Evolutionary conservation across 495 filamentous ascomycete genomes (phyloP).

Genomic region (Penicillium canescens): DNA sequence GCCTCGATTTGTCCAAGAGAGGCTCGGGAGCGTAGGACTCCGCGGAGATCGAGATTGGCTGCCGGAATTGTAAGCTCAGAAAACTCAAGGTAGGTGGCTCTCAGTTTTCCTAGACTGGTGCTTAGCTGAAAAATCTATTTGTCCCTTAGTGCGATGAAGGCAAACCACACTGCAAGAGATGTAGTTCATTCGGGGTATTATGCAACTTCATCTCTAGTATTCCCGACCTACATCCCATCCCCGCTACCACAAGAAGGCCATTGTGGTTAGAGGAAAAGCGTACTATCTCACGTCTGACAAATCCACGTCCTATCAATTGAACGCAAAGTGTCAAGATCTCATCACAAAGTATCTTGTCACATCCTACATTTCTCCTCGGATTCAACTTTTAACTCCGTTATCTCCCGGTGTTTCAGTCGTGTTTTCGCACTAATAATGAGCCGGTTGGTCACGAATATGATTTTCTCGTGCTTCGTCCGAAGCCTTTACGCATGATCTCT

Average conservation of each 20-base stretch:
- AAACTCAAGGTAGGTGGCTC: slow-evolving; percentile 44
- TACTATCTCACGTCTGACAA: slow-evolving; percentile 32
- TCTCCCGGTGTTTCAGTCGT: too few species aligned
- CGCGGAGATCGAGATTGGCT: slow-evolving; percentile 41
- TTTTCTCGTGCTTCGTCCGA: too few species aligned
- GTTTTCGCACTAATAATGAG: too few species aligned
- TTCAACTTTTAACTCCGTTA: too few species aligned
- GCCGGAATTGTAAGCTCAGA: slow-evolving; percentile 51
- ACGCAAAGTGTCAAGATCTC: slow-evolving; percentile 38
- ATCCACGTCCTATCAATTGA: slow-evolving; percentile 32
- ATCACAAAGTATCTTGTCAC: slow-evolving; percentile 39
- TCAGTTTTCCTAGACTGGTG: slow-evolving; percentile 1
- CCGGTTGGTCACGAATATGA: too few species aligned
- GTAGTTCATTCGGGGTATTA: slow-evolving; percentile 40
- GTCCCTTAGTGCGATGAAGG: slow-evolving; percentile 43
- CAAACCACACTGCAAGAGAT: slow-evolving; percentile 46
- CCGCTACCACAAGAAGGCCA: slow-evolving; percentile 20
- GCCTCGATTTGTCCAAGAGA: slow-evolving; percentile 16
- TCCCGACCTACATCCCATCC: slow-evolving; percentile 39
- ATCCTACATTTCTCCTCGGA: too few species aligned
- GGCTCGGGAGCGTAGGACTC: slow-evolving; percentile 6
- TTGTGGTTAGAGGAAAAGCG: slow-evolving; percentile 13
- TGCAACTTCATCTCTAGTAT: slow-evolving; percentile 43
- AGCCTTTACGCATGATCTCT: too few species aligned
- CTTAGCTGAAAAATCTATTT: slow-evolving; percentile 11